These are phyloP conservation scores for Agrocybe praecox DNA, from an alignment of 768 basidiomycete species.

Conservation along the genomic window DNA sequence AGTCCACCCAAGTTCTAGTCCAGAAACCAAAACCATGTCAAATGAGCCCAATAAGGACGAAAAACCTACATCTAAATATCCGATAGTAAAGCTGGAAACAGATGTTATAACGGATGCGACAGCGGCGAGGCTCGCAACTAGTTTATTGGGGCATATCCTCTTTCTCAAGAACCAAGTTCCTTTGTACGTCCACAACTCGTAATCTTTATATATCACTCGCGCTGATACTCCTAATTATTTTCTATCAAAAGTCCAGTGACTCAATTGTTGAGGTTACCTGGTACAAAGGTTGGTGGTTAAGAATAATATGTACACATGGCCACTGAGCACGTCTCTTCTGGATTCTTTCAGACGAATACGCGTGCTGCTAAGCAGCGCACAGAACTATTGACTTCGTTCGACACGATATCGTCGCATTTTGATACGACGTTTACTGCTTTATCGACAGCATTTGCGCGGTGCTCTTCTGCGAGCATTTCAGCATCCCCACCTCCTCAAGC, in stretches of 20 bases:
- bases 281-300: constrained; percentile 36
- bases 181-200: constrained; percentile 58
- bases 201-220: neutral
- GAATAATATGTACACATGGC: neutral
- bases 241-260: constrained; percentile 54
- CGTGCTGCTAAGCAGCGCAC: constrained; percentile 59
- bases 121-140: constrained; percentile 65
- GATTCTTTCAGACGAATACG: constrained; percentile 33
- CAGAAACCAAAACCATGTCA: neutral
- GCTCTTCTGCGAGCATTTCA: neutral
- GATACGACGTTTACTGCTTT: constrained; percentile 74
- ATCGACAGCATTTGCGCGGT: constrained; percentile 62
- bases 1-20: no score
- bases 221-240: neutral
- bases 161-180: constrained; percentile 82
- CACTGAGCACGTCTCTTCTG: neutral
- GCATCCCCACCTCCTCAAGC: constrained; percentile 35
- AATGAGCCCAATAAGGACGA: neutral
- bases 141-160: constrained; percentile 67
- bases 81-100: constrained; percentile 46
- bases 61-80: constrained; percentile 21
- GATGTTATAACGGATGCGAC: constrained; percentile 56
- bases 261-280: constrained; percentile 63
- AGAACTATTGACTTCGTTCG: constrained; percentile 67
- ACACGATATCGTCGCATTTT: constrained; percentile 73